Conservation (phyloP, 495 filamentous ascomycete genomes). For the Aspergillus nanangensis region DNA sequence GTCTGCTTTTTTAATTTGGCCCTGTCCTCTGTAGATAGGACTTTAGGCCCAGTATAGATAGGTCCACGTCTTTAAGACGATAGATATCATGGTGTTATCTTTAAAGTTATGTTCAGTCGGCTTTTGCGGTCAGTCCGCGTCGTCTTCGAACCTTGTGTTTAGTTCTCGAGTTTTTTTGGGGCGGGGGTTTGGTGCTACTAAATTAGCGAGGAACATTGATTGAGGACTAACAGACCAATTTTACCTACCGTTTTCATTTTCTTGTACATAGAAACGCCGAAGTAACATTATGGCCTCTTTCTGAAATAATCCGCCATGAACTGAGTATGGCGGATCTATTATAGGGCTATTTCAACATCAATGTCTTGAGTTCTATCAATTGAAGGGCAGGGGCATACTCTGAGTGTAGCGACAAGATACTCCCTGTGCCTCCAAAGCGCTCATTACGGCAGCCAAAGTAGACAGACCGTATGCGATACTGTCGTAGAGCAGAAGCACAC, state of each 20-base stretch:
- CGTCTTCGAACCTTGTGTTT: conserved; percentile 36
- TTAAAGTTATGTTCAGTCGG: too few relatives aligned
- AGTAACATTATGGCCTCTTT: conserved; percentile 89
- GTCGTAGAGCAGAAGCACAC: conserved; percentile 90
- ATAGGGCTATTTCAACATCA: conserved; percentile 34
- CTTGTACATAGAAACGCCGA: conserved; percentile 92
- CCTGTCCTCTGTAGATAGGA: too few relatives aligned
- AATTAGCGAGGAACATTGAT: conserved; percentile 4
- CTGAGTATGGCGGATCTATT: conserved; percentile 70
- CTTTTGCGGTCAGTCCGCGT: too few relatives aligned
- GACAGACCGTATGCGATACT: conserved; percentile 74
- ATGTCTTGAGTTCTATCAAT: background rate
- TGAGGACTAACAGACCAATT: background rate
- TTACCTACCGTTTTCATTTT: conserved; percentile 75
- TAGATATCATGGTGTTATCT: too few relatives aligned
- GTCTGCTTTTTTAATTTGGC: too few relatives aligned
- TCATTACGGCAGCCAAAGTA: conserved; percentile 96
- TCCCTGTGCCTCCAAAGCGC: conserved; percentile 91
- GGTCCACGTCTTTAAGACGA: too few relatives aligned
- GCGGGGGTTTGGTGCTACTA: conserved; percentile 56
- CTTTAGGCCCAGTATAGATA: too few relatives aligned
- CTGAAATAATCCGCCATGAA: conserved; percentile 75
- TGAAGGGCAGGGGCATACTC: conserved; percentile 44
- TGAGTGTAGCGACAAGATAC: conserved; percentile 79
- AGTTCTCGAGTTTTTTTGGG: conserved; percentile 49